Conservation (phyloP, 2,329 filamentous ascomycete species). For the Clarireedia sp. region DNA sequence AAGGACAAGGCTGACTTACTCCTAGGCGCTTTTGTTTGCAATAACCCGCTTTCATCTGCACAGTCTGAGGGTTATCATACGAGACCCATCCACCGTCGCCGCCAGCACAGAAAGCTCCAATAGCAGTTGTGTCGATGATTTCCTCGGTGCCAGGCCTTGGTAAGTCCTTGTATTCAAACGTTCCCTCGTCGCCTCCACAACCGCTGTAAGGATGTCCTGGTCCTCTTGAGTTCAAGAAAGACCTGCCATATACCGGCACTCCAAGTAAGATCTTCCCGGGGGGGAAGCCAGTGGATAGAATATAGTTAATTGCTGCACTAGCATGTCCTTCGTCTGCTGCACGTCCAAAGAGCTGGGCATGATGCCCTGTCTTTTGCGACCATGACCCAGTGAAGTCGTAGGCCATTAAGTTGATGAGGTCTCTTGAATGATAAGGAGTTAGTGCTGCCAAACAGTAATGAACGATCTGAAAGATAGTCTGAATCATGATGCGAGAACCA, state of each 20-base stretch:
- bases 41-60: constrained; percentile 66
- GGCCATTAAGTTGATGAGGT: constrained; percentile 70
- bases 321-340: constrained; percentile 52
- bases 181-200: constrained; percentile 54
- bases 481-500: not conserved
- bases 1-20: constrained; percentile 29
- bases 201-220: constrained; percentile 55
- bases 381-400: constrained; percentile 74
- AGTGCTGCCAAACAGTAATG: not conserved
- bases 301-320: constrained; percentile 57
- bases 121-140: constrained; percentile 55
- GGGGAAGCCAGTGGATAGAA: constrained; percentile 58
- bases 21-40: constrained; percentile 64
- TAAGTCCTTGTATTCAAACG: constrained; percentile 66
- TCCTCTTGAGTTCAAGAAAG: constrained; percentile 58
- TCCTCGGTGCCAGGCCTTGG: constrained; percentile 56
- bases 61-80: constrained; percentile 72
- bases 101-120: constrained; percentile 65
- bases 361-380: constrained; percentile 61
- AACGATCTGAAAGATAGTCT: not conserved
- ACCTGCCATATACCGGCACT: constrained; percentile 67
- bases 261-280: constrained; percentile 66
- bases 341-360: constrained; percentile 60
- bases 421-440: constrained; percentile 26
- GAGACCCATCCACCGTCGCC: constrained; percentile 70